Conservation (phyloP, 208 protist species). For the Trypanosoma cruzi region DNA sequence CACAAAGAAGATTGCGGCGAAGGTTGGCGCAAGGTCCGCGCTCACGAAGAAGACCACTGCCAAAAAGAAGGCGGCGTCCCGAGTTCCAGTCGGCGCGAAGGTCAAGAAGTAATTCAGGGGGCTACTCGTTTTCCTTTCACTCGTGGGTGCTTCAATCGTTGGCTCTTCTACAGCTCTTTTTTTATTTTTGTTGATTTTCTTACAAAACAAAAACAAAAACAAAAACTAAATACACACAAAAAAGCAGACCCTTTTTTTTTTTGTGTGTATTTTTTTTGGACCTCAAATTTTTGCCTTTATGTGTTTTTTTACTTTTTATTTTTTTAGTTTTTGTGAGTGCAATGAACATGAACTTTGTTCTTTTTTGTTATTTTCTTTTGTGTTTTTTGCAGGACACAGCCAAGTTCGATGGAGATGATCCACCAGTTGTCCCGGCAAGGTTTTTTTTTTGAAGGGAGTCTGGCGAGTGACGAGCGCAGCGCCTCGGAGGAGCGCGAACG, state of each 20-base stretch:
- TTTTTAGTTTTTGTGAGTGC: conserved; percentile 6
- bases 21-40: conserved; percentile 35
- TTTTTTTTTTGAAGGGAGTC: background rate
- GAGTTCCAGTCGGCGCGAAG: conserved; percentile 71
- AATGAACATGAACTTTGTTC: background rate
- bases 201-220: background rate
- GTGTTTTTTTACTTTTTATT: conserved; percentile 6
- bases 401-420: background rate
- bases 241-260: background rate
- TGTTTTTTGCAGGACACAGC: background rate
- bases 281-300: background rate
- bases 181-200: conserved; percentile 8
- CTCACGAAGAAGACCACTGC: conserved; percentile 40
- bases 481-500: background rate
- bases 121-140: background rate
- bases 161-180: conserved; percentile 4
- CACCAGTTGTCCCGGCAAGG: background rate
- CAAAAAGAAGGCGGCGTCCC: conserved; percentile 44
- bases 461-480: background rate
- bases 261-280: background rate
- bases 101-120: conserved; percentile 58
- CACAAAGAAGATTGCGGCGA: conserved; percentile 37
- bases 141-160: conserved; percentile 8
- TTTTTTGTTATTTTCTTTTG: conserved; percentile 15
- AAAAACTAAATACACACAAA: background rate